Percentiles rank a stretch among this genome's conserved stretches.
Conservation (phyloP, 1,284 basidiomycete genomes). For the Vanrija sp. region DNA sequence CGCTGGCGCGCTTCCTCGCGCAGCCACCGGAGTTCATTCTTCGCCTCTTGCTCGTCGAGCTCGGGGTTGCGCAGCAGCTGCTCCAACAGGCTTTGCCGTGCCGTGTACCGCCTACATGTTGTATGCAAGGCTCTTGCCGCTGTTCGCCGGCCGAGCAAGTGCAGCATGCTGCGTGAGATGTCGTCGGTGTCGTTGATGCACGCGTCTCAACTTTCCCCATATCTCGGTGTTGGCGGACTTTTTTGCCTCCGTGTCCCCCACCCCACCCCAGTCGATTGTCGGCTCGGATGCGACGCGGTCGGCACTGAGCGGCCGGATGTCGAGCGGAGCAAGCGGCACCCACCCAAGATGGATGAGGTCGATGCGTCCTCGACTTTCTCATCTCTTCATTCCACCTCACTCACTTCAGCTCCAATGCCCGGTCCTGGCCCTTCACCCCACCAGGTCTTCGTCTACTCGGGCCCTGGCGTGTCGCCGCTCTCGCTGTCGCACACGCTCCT, state of each 20-base stretch:
- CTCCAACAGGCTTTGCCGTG: slow-evolving; percentile 1
- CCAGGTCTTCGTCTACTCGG: slow-evolving; percentile 73
- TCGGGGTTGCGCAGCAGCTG: slow-evolving; percentile 32
- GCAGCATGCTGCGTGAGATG: neutral
- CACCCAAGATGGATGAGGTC: too few species aligned
- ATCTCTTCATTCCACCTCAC: too few species aligned
- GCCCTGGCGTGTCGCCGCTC: slow-evolving; percentile 61
- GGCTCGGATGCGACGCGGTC: too few species aligned
- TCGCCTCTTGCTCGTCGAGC: slow-evolving; percentile 30
- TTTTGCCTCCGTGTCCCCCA: too few species aligned
- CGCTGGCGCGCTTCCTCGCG: slow-evolving; percentile 7
- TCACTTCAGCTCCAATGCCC: slow-evolving; percentile 23
- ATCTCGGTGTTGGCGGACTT: too few species aligned
- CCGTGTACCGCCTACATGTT: slow-evolving; percentile 2
- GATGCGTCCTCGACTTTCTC: neutral
- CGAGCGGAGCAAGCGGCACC: too few species aligned
- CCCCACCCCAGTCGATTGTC: too few species aligned
- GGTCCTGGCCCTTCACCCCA: slow-evolving; percentile 37
- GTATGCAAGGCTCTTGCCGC: neutral
- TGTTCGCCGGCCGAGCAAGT: neutral
- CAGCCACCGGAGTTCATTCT: slow-evolving; percentile 45
- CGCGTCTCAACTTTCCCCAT: neutral
- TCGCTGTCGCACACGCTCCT: slow-evolving; percentile 59
- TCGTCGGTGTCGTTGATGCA: neutral
- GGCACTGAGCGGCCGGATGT: too few species aligned